phyloP scores from a whole-genome alignment of 2,329 filamentous ascomycete species.

The Claviceps capensis region DNA sequence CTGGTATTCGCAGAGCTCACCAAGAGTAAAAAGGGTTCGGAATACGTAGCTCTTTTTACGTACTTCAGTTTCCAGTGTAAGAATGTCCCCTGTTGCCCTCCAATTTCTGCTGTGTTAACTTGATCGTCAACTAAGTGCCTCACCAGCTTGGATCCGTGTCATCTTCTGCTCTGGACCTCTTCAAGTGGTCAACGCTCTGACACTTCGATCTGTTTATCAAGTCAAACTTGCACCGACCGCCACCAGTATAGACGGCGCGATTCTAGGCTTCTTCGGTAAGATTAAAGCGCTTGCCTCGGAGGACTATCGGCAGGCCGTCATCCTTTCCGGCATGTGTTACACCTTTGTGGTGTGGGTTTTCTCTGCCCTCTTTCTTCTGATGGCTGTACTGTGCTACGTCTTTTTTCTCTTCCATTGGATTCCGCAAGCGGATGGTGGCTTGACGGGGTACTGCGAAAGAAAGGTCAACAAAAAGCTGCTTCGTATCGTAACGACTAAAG shows the following conservation, averaged over 20 bases:
- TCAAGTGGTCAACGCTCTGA: slow-evolving; percentile 81
- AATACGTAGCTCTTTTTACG: slow-evolving; percentile 82
- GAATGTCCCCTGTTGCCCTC: slow-evolving; percentile 10
- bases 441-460: slow-evolving; percentile 76
- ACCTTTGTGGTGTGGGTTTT: slow-evolving; percentile 84
- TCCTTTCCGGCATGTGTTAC: slow-evolving; percentile 85
- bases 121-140: not conserved
- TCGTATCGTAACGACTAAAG: slow-evolving; percentile 72
- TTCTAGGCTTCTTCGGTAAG: slow-evolving; percentile 73
- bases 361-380: slow-evolving; percentile 58
- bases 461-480: slow-evolving; percentile 81
- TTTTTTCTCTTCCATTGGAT: slow-evolving; percentile 91
- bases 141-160: slow-evolving; percentile 68
- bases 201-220: slow-evolving; percentile 71
- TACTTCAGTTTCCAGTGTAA: slow-evolving; percentile 64
- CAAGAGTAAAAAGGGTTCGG: slow-evolving; percentile 78
- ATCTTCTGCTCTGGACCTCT: slow-evolving; percentile 85
- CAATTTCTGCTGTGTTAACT: not conserved
- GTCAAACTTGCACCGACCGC: slow-evolving; percentile 50
- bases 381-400: slow-evolving; percentile 66
- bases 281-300: slow-evolving; percentile 57
- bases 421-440: slow-evolving; percentile 62
- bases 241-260: slow-evolving; percentile 42
- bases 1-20: slow-evolving; percentile 86
- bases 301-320: slow-evolving; percentile 65